Base-by-base conservation (phyloP, 2,329 filamentous ascomycete species). In the Aspergillus pseudotamarii region DNA sequence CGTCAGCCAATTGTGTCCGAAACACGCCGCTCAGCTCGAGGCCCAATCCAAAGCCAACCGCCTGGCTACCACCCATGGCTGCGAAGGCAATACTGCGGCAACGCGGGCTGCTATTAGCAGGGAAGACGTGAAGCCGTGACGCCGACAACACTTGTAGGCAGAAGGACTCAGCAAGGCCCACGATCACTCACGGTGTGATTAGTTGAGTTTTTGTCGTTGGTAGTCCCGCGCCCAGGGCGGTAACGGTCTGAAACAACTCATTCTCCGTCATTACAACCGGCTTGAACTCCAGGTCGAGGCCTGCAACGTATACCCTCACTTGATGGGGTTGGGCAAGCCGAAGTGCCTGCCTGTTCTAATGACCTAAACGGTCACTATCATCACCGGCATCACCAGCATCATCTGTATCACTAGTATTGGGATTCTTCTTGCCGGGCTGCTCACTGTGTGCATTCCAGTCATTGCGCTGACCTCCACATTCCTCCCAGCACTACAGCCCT, bases 1-100 rank as follows among this genome's bases (percentile, higher is more conserved):
- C 53, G 51, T 53, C 53, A 57, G 41, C 59, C 30, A 16, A 57
- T n/a, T 3, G 53, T 57, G 51, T 57, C 58, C 11, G 46, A 19
- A 60, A 60, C 6, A 60, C 23, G 36, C 48, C 48, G 8, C 61
- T 58, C 0, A 63, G 45, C 3, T 38, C 43, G 1, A 64, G 19
- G 3, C 61, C 58, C 2, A 64, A 12, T 14, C 59, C 64, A 23
- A 60, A 68, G 38, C 66, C 61, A 36, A 64, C 32, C 1, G 58
- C 43, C 51, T 61, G 58, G 6, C 53, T 48, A 11, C 34, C 34
- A 16, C 34, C 12, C 38, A 41, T 41, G 38, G 38, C 16, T 10
- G 38, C 38, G 8, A n/a, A 41, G 3, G 16, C 6, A 4, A n/a
- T 41, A 3, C 38, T 19, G 19, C 4, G 16, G 8, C 38, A 3